Conservation (phyloP, 2,329 filamentous ascomycete genomes). For the Pseudogymnoascus sp. region DNA sequence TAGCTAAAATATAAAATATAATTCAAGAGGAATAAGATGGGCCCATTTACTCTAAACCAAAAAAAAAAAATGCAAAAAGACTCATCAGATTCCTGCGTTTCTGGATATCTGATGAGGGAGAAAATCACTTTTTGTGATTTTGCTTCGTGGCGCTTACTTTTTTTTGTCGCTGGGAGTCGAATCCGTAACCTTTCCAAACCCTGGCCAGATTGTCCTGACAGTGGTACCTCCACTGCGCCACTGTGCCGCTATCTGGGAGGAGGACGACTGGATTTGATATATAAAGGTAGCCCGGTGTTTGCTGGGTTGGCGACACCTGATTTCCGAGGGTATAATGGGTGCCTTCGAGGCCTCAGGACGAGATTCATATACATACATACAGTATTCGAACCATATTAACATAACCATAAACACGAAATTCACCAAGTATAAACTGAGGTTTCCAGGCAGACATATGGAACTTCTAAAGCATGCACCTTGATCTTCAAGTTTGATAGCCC, state of each 20-base stretch:
- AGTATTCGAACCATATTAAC: not conserved
- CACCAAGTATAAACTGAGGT: not conserved
- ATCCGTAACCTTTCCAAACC: conserved; percentile 2
- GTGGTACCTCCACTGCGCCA: not conserved
- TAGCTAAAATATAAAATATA: not conserved
- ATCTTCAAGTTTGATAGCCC: not conserved
- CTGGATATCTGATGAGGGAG: conserved; percentile 6
- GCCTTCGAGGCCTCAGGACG: not conserved
- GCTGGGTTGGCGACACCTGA: not conserved
- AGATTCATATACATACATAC: not conserved
- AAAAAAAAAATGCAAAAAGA: conserved; percentile 3
- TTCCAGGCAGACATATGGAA: not conserved
- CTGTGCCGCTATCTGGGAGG: conserved; percentile 7
- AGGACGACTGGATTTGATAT: conserved; percentile 8
- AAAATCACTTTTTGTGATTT: conserved; percentile 2
- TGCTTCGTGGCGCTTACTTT: not conserved
- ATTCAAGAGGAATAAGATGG: not conserved
- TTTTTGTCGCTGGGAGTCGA: not conserved
- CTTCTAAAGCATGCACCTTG: not conserved
- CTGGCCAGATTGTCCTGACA: conserved; percentile 1
- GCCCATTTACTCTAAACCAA: not conserved
- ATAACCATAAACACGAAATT: not conserved
- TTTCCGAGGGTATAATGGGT: not conserved
- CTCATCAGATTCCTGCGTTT: not conserved
- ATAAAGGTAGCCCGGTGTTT: not conserved